These are phyloP conservation scores for Alternaria ethzedia DNA, from an alignment of 2,329 filamentous ascomycete genomes.

Conservation along the genomic window DNA sequence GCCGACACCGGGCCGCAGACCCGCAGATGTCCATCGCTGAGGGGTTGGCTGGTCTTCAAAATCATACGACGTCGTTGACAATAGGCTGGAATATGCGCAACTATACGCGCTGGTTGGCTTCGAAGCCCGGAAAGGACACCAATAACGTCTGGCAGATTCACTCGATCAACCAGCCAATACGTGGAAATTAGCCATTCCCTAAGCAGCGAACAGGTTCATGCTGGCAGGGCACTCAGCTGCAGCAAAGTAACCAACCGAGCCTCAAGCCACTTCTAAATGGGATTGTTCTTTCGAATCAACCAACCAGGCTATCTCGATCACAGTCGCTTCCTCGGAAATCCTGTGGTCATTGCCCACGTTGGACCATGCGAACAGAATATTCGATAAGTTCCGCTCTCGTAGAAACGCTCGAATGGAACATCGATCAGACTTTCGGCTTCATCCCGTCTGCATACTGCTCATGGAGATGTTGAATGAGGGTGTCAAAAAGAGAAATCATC, in stretches of 20 bases:
- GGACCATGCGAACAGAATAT: not conserved
- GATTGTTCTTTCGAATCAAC: not conserved
- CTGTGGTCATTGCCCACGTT: not conserved
- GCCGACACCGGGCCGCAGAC: not conserved
- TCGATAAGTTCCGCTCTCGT: not conserved
- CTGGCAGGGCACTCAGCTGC: not conserved
- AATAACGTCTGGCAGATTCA: not conserved
- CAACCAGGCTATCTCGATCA: not conserved
- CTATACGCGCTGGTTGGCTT: not conserved
- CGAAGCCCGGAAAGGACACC: not conserved
- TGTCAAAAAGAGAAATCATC: not conserved
- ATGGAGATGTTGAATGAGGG: not conserved
- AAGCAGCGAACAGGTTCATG: not conserved
- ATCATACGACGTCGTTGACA: not conserved
- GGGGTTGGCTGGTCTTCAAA: not conserved
- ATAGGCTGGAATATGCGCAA: not conserved
- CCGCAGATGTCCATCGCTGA: not conserved
- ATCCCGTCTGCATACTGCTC: not conserved
- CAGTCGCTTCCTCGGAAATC: not conserved
- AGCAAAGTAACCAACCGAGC: not conserved
- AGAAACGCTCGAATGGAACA: not conserved
- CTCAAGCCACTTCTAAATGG: not conserved
- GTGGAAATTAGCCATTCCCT: not conserved
- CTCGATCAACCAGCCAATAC: not conserved
- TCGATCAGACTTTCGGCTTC: not conserved